Evolutionary conservation across 257 asterid species (phyloP).

Genomic region (Salvia miltiorrhiza): DNA sequence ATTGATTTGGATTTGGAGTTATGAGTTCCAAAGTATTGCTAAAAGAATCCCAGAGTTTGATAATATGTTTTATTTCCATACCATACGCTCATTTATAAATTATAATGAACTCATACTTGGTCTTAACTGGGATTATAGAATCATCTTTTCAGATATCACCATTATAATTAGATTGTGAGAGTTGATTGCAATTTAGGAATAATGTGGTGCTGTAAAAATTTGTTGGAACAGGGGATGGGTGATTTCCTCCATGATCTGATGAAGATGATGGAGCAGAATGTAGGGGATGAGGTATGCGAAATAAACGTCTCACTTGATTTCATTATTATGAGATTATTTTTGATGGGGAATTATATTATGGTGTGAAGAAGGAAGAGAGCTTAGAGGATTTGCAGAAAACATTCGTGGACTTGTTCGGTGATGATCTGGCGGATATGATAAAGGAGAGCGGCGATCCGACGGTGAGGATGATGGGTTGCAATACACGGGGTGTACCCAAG

Average conservation of each 20-base stretch:
- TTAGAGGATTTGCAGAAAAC: slow-evolving; percentile 82
- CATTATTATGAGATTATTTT: neutral
- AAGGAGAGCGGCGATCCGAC: slow-evolving; percentile 32
- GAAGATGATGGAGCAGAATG: slow-evolving; percentile 74
- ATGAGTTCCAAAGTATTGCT: neutral
- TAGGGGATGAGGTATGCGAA: slow-evolving; percentile 48
- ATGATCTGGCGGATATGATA: slow-evolving; percentile 58
- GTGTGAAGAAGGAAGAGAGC: slow-evolving; percentile 65
- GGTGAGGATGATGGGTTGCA: slow-evolving; percentile 47
- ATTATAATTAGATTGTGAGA: neutral
- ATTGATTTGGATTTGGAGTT: neutral
- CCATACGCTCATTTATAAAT: too few species aligned
- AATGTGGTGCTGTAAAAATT: neutral
- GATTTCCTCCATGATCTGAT: slow-evolving; percentile 78
- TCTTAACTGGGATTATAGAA: too few species aligned
- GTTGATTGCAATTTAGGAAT: neutral
- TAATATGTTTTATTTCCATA: neutral
- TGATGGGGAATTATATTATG: neutral
- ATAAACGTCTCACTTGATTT: neutral
- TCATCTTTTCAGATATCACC: neutral
- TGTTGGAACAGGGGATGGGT: slow-evolving; percentile 68
- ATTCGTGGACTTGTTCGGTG: slow-evolving; percentile 83
- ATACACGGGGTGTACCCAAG: slow-evolving; percentile 34
- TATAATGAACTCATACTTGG: too few species aligned
- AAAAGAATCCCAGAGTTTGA: neutral